phyloP scores from a whole-genome alignment of 2,329 filamentous ascomycete species.

The Leptodontidium sp. region DNA sequence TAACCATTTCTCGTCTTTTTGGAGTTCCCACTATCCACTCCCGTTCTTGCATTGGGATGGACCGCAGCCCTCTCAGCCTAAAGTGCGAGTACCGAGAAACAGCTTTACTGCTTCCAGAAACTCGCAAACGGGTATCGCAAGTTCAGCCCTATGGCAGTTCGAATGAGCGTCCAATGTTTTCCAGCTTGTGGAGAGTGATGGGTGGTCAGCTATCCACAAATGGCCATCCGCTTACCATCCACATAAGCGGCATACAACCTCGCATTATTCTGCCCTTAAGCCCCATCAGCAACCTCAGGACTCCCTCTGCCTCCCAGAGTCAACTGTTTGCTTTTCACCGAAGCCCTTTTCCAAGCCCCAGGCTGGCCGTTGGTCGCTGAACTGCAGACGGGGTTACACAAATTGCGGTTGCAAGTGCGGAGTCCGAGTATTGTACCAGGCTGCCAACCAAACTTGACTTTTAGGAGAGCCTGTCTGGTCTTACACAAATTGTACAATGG shows the following conservation, averaged over 20 bases:
- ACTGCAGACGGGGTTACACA: constrained; percentile 8
- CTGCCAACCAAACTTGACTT: background rate
- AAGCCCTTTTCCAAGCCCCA: background rate
- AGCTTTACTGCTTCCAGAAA: background rate
- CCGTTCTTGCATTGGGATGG: too few relatives aligned
- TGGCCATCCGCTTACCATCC: constrained; percentile 7
- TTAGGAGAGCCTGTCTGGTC: background rate
- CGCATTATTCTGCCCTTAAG: background rate
- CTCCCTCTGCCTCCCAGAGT: background rate
- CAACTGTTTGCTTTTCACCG: background rate
- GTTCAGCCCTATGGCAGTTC: background rate
- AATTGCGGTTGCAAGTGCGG: constrained; percentile 9
- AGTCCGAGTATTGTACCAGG: constrained; percentile 8
- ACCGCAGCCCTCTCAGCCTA: background rate
- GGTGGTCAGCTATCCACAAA: constrained; percentile 19
- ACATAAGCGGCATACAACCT: constrained; percentile 12
- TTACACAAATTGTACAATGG: background rate
- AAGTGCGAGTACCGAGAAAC: background rate
- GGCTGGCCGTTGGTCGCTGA: background rate
- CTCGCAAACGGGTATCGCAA: background rate
- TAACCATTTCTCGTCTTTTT: background rate
- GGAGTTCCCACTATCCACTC: background rate
- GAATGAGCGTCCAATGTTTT: background rate
- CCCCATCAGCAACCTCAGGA: background rate
- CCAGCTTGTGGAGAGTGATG: background rate